Evolutionary conservation across 2,329 filamentous ascomycete genomes (phyloP).

Genomic region (Epicoccum nigrum): DNA sequence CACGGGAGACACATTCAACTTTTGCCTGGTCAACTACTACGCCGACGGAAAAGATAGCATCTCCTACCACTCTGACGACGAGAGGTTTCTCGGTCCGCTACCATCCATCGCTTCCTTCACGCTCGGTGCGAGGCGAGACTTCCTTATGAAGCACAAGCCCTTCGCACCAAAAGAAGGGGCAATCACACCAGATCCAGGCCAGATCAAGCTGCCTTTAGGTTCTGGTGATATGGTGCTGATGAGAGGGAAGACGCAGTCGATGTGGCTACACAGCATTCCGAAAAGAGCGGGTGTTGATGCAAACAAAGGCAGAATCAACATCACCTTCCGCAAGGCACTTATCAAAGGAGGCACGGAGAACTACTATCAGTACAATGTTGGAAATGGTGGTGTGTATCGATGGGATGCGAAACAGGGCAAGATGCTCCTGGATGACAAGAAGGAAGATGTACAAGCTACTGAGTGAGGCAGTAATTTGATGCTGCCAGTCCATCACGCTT

Average conservation of each 20-base stretch:
- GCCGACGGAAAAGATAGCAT: constrained; percentile 78
- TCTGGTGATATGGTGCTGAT: constrained; percentile 82
- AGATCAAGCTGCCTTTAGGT: constrained; percentile 61
- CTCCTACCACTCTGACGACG: constrained; percentile 80
- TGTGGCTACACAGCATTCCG: constrained; percentile 78
- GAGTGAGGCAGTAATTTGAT: no score
- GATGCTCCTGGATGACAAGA: constrained; percentile 51
- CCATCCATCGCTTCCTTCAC: constrained; percentile 78
- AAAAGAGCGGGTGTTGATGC: constrained; percentile 71
- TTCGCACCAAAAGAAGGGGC: constrained; percentile 45
- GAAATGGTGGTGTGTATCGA: constrained; percentile 68
- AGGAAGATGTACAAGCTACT: no score
- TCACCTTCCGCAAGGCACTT: constrained; percentile 76
- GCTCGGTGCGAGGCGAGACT: constrained; percentile 74
- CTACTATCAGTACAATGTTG: constrained; percentile 85
- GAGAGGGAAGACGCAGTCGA: constrained; percentile 73
- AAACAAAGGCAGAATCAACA: constrained; percentile 70
- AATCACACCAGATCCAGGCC: constrained; percentile 47
- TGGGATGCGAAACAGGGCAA: constrained; percentile 67
- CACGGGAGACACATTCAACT: constrained; percentile 74
- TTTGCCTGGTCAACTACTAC: constrained; percentile 84
- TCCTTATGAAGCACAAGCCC: constrained; percentile 80
- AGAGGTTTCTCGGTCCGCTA: constrained; percentile 72
- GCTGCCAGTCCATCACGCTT: no score
- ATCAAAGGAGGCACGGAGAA: constrained; percentile 77